phyloP scores from a whole-genome alignment of 2,329 filamentous ascomycete species.

The Paraconiothyrium sp. region DNA sequence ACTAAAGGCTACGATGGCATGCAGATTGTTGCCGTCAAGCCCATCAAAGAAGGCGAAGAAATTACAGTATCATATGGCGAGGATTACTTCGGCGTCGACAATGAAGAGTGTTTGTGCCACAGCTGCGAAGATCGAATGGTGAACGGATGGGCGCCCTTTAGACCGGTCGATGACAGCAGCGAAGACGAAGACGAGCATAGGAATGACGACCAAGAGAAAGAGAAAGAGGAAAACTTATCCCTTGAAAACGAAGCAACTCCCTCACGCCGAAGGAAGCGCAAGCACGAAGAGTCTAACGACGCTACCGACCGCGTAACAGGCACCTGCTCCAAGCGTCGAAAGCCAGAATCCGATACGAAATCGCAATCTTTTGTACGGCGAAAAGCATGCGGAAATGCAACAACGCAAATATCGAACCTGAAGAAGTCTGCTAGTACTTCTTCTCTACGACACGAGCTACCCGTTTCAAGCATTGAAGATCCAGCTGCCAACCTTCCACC shows the following conservation, averaged over 20 bases:
- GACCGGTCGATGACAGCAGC: slow-evolving; percentile 46
- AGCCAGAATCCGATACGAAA: slow-evolving; percentile 14
- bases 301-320: slow-evolving; percentile 25
- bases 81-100: slow-evolving; percentile 93
- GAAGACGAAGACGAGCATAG: slow-evolving; percentile 43
- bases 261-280: slow-evolving; percentile 39
- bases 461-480: slow-evolving; percentile 46
- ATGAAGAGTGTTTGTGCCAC: slow-evolving; percentile 91
- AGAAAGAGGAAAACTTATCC: slow-evolving; percentile 24
- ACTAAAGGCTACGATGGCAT: slow-evolving; percentile 88
- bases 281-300: slow-evolving; percentile 31
- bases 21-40: slow-evolving; percentile 83
- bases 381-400: slow-evolving; percentile 23
- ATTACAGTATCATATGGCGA: slow-evolving; percentile 97
- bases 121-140: slow-evolving; percentile 79
- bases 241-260: slow-evolving; percentile 13
- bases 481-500: slow-evolving; percentile 32
- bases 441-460: slow-evolving; percentile 40
- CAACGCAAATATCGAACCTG: slow-evolving; percentile 34
- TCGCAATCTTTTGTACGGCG: slow-evolving; percentile 25
- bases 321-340: slow-evolving; percentile 28
- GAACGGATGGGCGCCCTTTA: slow-evolving; percentile 81
- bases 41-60: slow-evolving; percentile 89
- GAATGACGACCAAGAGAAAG: slow-evolving; percentile 2
- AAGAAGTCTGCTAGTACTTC: slow-evolving; percentile 48